phyloP scores from a whole-genome alignment of 2,329 filamentous ascomycete genomes.

The Monosporascus ibericus region DNA sequence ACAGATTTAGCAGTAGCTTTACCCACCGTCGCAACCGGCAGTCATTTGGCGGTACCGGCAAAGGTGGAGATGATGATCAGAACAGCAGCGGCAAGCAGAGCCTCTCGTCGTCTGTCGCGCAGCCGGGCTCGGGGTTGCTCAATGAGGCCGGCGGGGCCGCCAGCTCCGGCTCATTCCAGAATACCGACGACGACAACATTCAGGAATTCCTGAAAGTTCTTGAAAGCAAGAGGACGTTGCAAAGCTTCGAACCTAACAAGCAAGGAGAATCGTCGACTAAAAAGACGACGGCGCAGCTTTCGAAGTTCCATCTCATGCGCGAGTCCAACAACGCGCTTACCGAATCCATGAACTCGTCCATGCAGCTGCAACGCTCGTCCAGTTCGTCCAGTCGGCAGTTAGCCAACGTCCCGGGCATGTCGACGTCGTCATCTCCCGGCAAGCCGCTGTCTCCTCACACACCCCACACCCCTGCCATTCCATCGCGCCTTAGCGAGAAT shows the following conservation, averaged over 20 bases:
- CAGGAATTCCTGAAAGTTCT: constrained; percentile 87
- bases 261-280: constrained; percentile 66
- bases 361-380: constrained; percentile 76
- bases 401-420: constrained; percentile 61
- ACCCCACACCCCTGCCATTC: constrained; percentile 87
- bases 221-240: constrained; percentile 80
- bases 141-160: constrained; percentile 62
- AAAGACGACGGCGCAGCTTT: constrained; percentile 71
- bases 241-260: constrained; percentile 65
- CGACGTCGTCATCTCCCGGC: constrained; percentile 80
- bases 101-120: constrained; percentile 60
- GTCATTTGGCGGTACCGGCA: constrained; percentile 69
- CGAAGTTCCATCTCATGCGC: constrained; percentile 80
- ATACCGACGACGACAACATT: constrained; percentile 82
- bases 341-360: constrained; percentile 88
- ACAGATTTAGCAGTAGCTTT: constrained; percentile 90
- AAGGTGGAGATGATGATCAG: constrained; percentile 63
- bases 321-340: constrained; percentile 85
- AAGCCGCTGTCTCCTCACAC: constrained; percentile 88
- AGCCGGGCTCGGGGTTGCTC: constrained; percentile 74
- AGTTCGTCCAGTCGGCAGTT: constrained; percentile 62
- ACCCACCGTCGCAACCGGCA: constrained; percentile 73
- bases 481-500: constrained; percentile 87
- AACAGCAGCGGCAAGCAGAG: constrained; percentile 76
- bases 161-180: constrained; percentile 58